Percentiles rank a stretch among this genome's conserved stretches.
phyloP scores from a whole-genome alignment of 1,139 yeast species.

The Hyphopichia buzzinii region DNA sequence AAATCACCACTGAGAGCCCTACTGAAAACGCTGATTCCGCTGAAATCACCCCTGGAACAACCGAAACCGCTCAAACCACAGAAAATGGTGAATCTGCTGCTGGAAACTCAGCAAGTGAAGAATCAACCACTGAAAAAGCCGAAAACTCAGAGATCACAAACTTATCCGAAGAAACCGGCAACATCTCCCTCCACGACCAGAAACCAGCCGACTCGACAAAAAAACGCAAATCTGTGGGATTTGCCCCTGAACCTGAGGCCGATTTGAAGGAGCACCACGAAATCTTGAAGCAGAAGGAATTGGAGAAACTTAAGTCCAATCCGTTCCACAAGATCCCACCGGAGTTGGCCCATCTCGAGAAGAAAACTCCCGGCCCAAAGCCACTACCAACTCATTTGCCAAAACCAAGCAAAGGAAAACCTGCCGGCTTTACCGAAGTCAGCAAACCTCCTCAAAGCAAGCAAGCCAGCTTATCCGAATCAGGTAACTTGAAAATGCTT shows the following conservation, averaged over 20 bases:
- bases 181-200: not conserved
- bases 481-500: slow-evolving; percentile 32
- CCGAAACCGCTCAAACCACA: too few species aligned
- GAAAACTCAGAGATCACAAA: too few species aligned
- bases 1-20: too few species aligned
- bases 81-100: too few species aligned
- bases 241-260: slow-evolving; percentile 41
- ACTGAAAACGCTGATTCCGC: too few species aligned
- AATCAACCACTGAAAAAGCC: too few species aligned
- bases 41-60: too few species aligned
- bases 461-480: slow-evolving; percentile 3
- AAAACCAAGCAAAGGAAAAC: slow-evolving; percentile 6
- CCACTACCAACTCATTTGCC: slow-evolving; percentile 15
- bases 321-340: slow-evolving; percentile 46
- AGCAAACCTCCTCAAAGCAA: too few species aligned
- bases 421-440: slow-evolving; percentile 4
- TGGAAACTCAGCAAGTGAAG: too few species aligned
- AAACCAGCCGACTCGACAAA: not conserved
- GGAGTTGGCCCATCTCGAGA: slow-evolving; percentile 39
- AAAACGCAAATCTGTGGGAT: slow-evolving; percentile 36
- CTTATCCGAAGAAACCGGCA: not conserved
- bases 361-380: slow-evolving; percentile 21
- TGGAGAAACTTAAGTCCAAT: slow-evolving; percentile 24
- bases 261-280: slow-evolving; percentile 37
- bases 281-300: slow-evolving; percentile 22